A percentile compares a stretch with the other conserved stretches of the same genome.
These are phyloP conservation scores for Orbilia oligospora DNA, from an alignment of 2,329 filamentous ascomycete species.

Conservation along the genomic window DNA sequence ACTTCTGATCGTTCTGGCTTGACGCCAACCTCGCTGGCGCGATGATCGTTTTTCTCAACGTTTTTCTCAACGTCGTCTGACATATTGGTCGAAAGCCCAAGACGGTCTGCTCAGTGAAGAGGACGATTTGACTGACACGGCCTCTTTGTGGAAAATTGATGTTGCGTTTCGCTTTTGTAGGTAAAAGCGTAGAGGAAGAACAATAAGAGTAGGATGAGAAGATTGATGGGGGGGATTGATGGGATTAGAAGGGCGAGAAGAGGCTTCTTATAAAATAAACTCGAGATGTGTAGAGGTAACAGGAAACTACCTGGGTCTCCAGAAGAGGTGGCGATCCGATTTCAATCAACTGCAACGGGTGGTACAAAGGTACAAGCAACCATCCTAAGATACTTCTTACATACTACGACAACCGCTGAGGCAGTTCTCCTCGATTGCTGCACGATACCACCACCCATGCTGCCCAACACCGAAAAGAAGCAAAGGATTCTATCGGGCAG, in stretches of 20 bases:
- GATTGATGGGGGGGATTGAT: conserved; percentile 32
- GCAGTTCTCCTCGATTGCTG: conserved; percentile 44
- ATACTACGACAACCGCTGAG: conserved; percentile 35
- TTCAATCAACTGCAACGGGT: conserved; percentile 48
- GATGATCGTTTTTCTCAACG: conserved; percentile 56
- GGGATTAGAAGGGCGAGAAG: conserved; percentile 35
- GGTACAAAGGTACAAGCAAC: conserved; percentile 46
- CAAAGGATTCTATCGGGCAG: conserved; percentile 31
- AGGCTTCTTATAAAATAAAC: conserved; percentile 49
- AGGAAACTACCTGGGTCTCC: conserved; percentile 15
- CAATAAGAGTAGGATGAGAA: conserved; percentile 10
- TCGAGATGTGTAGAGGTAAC: conserved; percentile 25
- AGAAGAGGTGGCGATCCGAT: conserved; percentile 44
- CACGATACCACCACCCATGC: conserved; percentile 34
- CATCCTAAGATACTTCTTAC: conserved; percentile 32
- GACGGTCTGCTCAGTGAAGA: conserved; percentile 21
- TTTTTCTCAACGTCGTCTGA: conserved; percentile 59
- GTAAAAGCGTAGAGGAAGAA: conserved; percentile 33
- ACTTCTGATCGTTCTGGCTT: conserved; percentile 49
- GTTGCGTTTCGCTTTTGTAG: conserved; percentile 28
- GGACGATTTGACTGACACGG: conserved; percentile 26
- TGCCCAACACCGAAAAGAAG: conserved; percentile 40
- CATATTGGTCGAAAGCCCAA: conserved; percentile 36
- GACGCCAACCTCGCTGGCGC: conserved; percentile 51
- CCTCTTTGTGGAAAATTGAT: conserved; percentile 18